phyloP scores from a whole-genome alignment of 2,329 filamentous ascomycete species.

The Colletotrichum neosansevieriae region DNA sequence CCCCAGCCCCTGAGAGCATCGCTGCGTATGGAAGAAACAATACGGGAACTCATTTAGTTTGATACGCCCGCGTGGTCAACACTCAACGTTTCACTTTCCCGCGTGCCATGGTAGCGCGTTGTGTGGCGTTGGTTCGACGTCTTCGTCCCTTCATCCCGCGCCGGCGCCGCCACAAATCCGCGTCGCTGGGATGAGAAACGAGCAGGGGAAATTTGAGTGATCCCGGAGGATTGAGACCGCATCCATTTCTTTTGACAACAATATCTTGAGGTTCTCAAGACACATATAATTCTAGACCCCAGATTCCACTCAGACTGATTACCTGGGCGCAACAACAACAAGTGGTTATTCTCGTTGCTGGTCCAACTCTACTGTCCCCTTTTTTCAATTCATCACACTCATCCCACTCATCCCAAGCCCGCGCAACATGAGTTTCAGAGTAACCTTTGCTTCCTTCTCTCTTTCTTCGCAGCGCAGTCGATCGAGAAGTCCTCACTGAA shows the following conservation, averaged over 20 bases:
- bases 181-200: background rate
- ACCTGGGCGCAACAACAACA: too few relatives aligned
- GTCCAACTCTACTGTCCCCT: background rate
- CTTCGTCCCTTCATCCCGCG: background rate
- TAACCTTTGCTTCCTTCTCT: background rate
- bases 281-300: too few relatives aligned
- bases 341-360: too few relatives aligned
- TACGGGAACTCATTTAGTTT: background rate
- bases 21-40: background rate
- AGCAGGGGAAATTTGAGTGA: background rate
- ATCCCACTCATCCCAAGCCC: background rate
- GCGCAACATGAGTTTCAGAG: background rate
- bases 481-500: background rate
- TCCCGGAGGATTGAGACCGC: background rate
- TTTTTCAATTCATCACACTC: background rate
- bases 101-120: background rate
- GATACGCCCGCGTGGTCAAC: background rate
- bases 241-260: background rate
- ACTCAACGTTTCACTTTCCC: background rate
- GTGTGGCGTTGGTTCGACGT: background rate
- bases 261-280: too few relatives aligned
- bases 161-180: background rate
- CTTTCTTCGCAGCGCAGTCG: background rate
- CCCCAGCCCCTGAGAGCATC: too few relatives aligned
- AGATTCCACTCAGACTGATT: too few relatives aligned